Evolutionary conservation across 129 eudicot genomes (phyloP), one percentile per base, ranked within the genome.

Genomic region (Pulicaria dysenterica): DNA sequence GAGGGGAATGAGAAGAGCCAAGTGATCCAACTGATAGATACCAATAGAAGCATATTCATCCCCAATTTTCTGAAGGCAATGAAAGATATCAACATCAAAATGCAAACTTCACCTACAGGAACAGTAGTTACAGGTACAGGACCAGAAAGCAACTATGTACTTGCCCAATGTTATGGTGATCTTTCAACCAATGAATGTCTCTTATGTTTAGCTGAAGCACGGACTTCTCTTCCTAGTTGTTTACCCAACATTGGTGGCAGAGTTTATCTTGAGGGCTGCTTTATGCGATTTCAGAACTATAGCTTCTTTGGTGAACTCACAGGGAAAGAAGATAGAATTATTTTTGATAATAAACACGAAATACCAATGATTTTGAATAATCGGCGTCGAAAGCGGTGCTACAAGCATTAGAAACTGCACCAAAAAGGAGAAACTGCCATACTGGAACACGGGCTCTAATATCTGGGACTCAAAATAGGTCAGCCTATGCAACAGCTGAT

Each of bases 181-280:
- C 82, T 85, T 71, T 75, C 85, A 19, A 11, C 34, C 7, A 10
- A 5, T 3, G 83, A 85, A 36, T 85, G 90, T 55, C 55, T 55
- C 46, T 16, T 75, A 48, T 85, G 85, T 57, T 57, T 38, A 38
- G 84, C 87, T 6, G 51, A 55, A 56, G 80, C 79, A 1, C 80
- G 75, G 7, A 82, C 78, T 17, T 5, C 74, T 40, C 75, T 82
- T 63, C 86, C 84, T 7, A 15, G 58, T 49, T 85, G 86, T 77
- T 79, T 75, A 44, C 90, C 86, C 17, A 47, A 37, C 16, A 51
- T 13, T 6, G 83, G 90, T 3, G 90, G 79, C 14, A 64, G 80
- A 3, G 82, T 85, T 46, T 82, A 64, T 53, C 82, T 82, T 50
- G 66, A 73, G 6, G 90, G 87, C 6, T 82, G 90, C 64, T 85